Evolutionary conservation across 768 basidiomycete genomes (phyloP), one percentile per base, ranked within the genome.

Genomic region (Infundibulicybe gibba): DNA sequence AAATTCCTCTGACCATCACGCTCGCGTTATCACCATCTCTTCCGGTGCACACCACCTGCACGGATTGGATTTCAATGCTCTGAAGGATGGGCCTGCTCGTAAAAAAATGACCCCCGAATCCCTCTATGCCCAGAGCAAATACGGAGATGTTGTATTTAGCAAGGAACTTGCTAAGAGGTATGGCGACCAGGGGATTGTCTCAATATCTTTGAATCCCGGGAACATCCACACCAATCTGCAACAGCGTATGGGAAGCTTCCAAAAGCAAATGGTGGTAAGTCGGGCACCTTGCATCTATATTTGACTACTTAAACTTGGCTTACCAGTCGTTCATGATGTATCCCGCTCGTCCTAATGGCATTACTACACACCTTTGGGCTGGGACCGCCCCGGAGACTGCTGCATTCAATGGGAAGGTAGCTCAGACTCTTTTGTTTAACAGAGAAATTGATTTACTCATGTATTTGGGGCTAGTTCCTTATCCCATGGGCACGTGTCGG

Each of bases 401-500:
- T 3, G 50, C 52, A 1, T 44, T 64, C 14, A 66, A 65, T 40
- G 69, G 70, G 14, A 61, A 67, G 51, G 66, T 66, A 31, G 17
- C 14, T 10, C 35, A 3, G 4, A 38, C 4, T 38, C 17, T 10
- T n/a, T n/a, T n/a, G n/a, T n/a, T n/a, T n/a, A n/a, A n/a, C n/a
- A 14, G 10, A 37, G 31, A 17, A 25, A 32, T 41, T 38, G 16
- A 9, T 37, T 32, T 33, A 34, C 21, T 37, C 11, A 14, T 40
- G n/a, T 13, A 41, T 15, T 19, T 20, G 30, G 33, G 41, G 20
- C 19, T 32, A 77, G 71, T 78, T 69, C 49, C 65, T 78, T 32
- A 58, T 74, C 40, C 75, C 76, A 0, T 78, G 74, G 75, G 75
- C 70, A 13, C 14, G 35, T 14, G 17, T 68, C 1, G 76, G 73